Evolutionary conservation across 441 rosid genomes (phyloP), one percentile per base, ranked within the genome.

Genomic region (Mallotus repandus): DNA sequence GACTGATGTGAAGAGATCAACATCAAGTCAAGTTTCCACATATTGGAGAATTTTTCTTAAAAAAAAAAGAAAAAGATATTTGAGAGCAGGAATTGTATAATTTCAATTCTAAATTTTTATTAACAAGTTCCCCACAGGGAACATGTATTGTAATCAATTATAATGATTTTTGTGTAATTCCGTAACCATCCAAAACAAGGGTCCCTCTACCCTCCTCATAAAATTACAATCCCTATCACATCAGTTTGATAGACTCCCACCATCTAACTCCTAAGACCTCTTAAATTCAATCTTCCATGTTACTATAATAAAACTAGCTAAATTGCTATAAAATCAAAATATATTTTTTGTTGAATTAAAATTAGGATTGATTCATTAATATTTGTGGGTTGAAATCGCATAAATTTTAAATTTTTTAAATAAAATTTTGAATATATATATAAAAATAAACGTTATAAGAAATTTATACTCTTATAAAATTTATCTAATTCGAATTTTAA

Each of bases 211-310:
- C 41, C 41, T 38, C 41, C 14, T 0, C 21, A 15, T 13, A 21
- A 45, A 45, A 45, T 7, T 18, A 4, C 29, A 60, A 50, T 22
- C 45, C 45, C 22, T 29, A 53, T 81, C 86, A 66, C 84, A 75
- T 84, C 86, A 80, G 49, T 25, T 49, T 75, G 83, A 81, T 61
- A 56, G 83, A 54, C 73, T 48, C 81, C 78, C 80, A 69, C 80
- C 82, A 76, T 71, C 81, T 66, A 58, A 64, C 57, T 55, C 4
- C 74, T 59, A 66, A 29, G 18, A 70, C 60, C 25, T 54, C 43
- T 46, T 6, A 45, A 22, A 41, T 32, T 9, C 16, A 32, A 35
- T 41, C 70, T 55, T 48, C 29, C 46, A 18, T 55, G 10, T 41
- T 46, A 9, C 9, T 45, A 10, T 45, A 1, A 12, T 52, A 38